Evolutionary conservation across 2,329 filamentous ascomycete species (phyloP), one percentile per base, ranked within the genome.

Genomic region (Venturiaceae sp.): DNA sequence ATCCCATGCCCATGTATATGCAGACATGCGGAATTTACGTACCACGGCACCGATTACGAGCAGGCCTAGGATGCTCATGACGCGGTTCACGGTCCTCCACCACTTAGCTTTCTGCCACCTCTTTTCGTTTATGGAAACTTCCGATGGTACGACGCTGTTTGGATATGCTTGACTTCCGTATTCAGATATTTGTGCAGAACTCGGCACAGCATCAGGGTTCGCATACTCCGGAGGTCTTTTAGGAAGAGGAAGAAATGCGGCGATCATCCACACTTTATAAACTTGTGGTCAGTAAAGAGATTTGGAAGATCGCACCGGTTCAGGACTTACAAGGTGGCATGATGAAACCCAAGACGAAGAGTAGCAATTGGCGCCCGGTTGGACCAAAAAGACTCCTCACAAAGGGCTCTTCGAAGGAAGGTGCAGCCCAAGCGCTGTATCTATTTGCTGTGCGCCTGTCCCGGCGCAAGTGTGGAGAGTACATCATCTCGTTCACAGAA

Each of bases 261-360:
- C 90, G 62, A 90, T 77, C 75, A 92, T 88, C 90, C 90, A 95
- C 58, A 86, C 87, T 86, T 30, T 13, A n/a, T n/a, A 64, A 53
- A 59, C 52, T 44, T 53, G 4, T 36, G 59, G 65, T 54, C 41
- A 52, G 55, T 56, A 32, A 23, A 44, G n/a, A 30, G 13, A 21
- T 19, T 6, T 32, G 21, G 19, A 54, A 39, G 34, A 21, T n/a
- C 37, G 23, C 19, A 26, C 34, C 28, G 19, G 1, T 50, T 13
- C 19, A 52, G 52, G 53, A 59, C 62, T 64, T 66, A 67, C 67
- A 37, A 52, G 90, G 79, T 5, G 89, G 90, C 66, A 90, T 83
- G 52, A 92, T 74, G 66, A 95, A 95, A 26, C 90, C 90, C 52
- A 86, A 44, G 58, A 85, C 83, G 72, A 95, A 95, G 53, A 89